phyloP scores from a whole-genome alignment of 2,329 filamentous ascomycete species.

The Pseudogymnoascus sp. region DNA sequence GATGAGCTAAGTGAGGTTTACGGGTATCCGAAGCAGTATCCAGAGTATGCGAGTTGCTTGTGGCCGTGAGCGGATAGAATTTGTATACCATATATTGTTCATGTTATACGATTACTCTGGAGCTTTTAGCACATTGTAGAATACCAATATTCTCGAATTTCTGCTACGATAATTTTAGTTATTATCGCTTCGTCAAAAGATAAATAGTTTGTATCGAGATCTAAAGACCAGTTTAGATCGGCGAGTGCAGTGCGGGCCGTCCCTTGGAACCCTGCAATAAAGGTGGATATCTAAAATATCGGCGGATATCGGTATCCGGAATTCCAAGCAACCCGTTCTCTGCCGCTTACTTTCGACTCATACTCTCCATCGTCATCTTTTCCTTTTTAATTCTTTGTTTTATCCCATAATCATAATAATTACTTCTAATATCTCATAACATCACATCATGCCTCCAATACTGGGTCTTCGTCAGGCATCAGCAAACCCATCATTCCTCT shows the following conservation, averaged over 20 bases:
- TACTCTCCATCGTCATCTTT: background rate
- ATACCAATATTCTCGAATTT: background rate
- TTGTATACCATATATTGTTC: background rate
- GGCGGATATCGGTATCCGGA: background rate
- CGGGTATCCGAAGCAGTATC: conserved; percentile 17
- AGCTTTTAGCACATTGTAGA: background rate
- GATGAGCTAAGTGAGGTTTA: conserved; percentile 24
- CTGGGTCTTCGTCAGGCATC: background rate
- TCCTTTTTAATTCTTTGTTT: background rate
- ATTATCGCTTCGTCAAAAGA: background rate
- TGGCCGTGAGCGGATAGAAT: conserved; percentile 18
- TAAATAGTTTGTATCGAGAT: background rate
- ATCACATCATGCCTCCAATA: background rate
- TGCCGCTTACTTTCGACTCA: background rate
- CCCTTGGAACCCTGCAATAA: background rate
- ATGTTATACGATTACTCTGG: background rate
- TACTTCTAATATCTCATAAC: background rate
- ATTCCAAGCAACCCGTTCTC: background rate
- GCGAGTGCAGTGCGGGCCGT: background rate
- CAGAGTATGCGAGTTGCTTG: conserved; percentile 21
- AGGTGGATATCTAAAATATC: background rate
- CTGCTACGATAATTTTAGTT: background rate
- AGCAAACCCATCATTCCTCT: background rate
- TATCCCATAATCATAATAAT: background rate
- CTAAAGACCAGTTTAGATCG: background rate